phyloP scores from a whole-genome alignment of 352 stramenopile species.

The Pythium insidiosum region DNA sequence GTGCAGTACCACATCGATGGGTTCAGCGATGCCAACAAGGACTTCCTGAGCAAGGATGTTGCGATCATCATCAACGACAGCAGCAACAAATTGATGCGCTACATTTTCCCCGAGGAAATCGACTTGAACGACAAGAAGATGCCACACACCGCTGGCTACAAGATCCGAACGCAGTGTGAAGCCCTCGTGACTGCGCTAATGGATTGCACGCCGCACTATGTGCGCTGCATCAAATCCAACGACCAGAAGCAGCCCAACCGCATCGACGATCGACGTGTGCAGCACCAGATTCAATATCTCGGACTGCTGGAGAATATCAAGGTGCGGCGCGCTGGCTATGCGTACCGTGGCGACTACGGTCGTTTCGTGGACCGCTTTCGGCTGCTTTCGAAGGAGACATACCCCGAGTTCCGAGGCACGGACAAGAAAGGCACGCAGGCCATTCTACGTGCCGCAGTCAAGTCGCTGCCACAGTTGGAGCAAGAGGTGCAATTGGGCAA shows the following conservation, averaged over 20 bases:
- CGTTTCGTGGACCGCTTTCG: constrained; percentile 83
- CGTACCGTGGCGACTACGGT: constrained; percentile 80
- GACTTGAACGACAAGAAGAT: constrained; percentile 80
- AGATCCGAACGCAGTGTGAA: constrained; percentile 84
- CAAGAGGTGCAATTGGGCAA: constrained; percentile 84
- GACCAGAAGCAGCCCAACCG: constrained; percentile 83
- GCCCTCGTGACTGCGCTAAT: constrained; percentile 83
- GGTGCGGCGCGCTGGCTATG: constrained; percentile 75
- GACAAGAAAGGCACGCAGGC: constrained; percentile 83
- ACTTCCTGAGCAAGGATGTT: constrained; percentile 82
- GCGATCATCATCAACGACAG: constrained; percentile 72
- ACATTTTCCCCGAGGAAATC: constrained; percentile 80
- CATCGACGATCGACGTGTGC: constrained; percentile 78
- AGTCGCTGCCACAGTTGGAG: constrained; percentile 59
- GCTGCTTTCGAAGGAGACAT: constrained; percentile 75
- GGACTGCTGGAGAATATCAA: constrained; percentile 87
- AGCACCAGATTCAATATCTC: constrained; percentile 87
- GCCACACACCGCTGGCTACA: constrained; percentile 68
- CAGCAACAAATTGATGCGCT: constrained; percentile 80
- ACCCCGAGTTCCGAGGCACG: constrained; percentile 65
- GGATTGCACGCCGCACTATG: constrained; percentile 88
- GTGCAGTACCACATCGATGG: constrained; percentile 80
- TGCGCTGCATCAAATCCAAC: constrained; percentile 91
- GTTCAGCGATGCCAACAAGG: constrained; percentile 77
- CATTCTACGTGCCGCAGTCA: constrained; percentile 73